Percentiles rank a stretch among this genome's conserved stretches.
Evolutionary conservation across 2,329 filamentous ascomycete species (phyloP).

Genomic region (Cyanodermella asteris): DNA sequence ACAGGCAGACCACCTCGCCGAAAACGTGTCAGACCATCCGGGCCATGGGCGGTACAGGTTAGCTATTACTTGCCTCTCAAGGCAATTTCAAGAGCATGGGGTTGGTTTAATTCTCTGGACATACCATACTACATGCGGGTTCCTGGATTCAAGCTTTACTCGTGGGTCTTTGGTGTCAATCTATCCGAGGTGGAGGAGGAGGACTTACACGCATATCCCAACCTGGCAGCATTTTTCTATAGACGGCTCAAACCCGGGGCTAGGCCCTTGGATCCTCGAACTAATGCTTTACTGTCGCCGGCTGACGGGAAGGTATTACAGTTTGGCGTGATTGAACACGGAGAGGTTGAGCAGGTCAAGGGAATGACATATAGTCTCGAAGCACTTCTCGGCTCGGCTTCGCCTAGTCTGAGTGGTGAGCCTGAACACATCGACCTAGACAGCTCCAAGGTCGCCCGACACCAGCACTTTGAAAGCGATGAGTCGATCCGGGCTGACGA

Average conservation of each 20-base stretch:
- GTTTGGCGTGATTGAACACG: constrained; percentile 75
- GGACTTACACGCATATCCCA: constrained; percentile 75
- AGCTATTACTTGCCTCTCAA: constrained; percentile 88
- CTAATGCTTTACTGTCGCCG: constrained; percentile 62
- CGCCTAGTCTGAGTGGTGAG: too few relatives aligned
- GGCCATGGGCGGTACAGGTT: constrained; percentile 80
- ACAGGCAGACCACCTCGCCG: constrained; percentile 26
- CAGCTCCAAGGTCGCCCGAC: too few relatives aligned
- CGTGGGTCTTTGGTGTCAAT: constrained; percentile 76
- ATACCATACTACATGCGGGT: constrained; percentile 75
- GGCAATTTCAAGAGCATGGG: constrained; percentile 74
- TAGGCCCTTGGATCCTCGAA: constrained; percentile 63
- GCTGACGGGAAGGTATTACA: constrained; percentile 81
- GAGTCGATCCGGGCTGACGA: constrained; percentile 60
- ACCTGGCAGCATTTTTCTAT: constrained; percentile 93
- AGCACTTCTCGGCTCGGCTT: constrained; percentile 55
- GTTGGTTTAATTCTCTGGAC: constrained; percentile 69
- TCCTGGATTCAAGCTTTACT: constrained; percentile 80
- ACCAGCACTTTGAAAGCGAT: constrained; percentile 24
- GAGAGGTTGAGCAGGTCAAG: constrained; percentile 95
- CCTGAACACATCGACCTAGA: too few relatives aligned
- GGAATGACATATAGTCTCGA: constrained; percentile 96
- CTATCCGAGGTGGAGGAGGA: constrained; percentile 71
- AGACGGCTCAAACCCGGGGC: constrained; percentile 75
- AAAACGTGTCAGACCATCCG: constrained; percentile 52